Evolutionary conservation across 768 basidiomycete species (phyloP), one percentile per base, ranked within the genome.

Genomic region (Leccinum imitatum): DNA sequence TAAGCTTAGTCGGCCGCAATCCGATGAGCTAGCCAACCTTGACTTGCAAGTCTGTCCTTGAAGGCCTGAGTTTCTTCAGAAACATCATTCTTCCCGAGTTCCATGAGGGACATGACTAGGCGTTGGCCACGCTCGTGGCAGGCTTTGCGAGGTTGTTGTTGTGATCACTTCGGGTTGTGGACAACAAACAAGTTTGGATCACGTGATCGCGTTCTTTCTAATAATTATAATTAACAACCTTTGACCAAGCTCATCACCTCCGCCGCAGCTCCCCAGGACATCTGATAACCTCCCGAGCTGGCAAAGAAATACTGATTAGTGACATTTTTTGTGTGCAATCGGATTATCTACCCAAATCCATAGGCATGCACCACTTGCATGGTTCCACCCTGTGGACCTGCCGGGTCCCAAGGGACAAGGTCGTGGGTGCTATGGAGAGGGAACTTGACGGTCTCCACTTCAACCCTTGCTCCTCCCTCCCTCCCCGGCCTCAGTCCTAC

Each of bases 401-500:
- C 61, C 44, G 55, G 41, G 53, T 60, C 54, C 68, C 56, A 58
- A 57, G 59, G 65, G 50, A 59, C 65, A 54, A 65, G 66, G 54
- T 51, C 31, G 59, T 64, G 62, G 0, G 62, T 57, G 56, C 50
- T 59, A 44, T 37, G 64, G 56, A 75, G 68, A 50, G 79, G 80
- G 21, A 81, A 59, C 31, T 64, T 60, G 54, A 80, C 60, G 59
- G 66, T 60, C 61, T 86, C 82, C 4, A 73, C 67, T 63, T 89
- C 86, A 17, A 89, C 70, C 30, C 87, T 73, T 14, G 83, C 75
- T 4, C 87, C 87, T 3, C 81, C 84, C 27, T 76, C 73, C 31
- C 87, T 76, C 13, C 73, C 80, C 3, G 87, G 86, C 30, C 87
- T 76, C 35, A 87, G 67, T 0, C 84, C 86, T 41, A 86, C 86